Base-by-base conservation (phyloP, 176 grass and related monocot genomes). In the Areca catechu region DNA sequence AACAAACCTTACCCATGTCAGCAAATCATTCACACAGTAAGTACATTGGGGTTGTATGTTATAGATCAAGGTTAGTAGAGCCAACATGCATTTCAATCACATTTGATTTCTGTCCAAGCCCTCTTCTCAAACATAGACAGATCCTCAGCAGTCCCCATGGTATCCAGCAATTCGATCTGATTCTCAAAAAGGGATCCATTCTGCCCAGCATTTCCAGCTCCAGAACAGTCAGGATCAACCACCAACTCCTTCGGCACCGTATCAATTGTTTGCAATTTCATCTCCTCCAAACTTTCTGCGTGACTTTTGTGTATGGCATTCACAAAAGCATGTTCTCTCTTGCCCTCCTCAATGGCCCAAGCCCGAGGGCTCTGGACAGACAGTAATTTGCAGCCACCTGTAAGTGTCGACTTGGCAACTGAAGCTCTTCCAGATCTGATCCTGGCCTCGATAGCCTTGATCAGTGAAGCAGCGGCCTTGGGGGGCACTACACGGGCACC, bases 381-480 rank as follows among this genome's bases (percentile, higher is more conserved):
- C 56, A 60, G 69, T 57, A n/a, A 62, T 68, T 51, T 17, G 20
- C 61, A 5, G 51, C 50, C 71, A 72, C 56, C 49, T 63, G 75
- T 43, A 69, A 72, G 61, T 16, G 74, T 3, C 15, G 63, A 56
- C 61, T 54, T 79, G 57, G 85, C 58, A 59, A 89, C 78, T 60
- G 63, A 83, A 63, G 85, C 89, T 5, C 69, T 77, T 55, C 84
- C 84, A 37, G 83, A 89, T 76, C 73, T 89, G 60, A 95, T 95
- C 72, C 77, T 95, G 49, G 81, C 80, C 59, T 89, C 75, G 21
- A 95, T 72, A 20, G 81, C 81, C 66, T 80, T 79, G 51, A 95
- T 79, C 62, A 95, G 58, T 1, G 65, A 74, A 62, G 67, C 63
- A 52, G 89, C 89, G 5, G 84, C 78, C 62, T 80, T 74, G 16